Evolutionary conservation across 2,329 filamentous ascomycete species (phyloP).

Genomic region (Aureobasidium sp.): DNA sequence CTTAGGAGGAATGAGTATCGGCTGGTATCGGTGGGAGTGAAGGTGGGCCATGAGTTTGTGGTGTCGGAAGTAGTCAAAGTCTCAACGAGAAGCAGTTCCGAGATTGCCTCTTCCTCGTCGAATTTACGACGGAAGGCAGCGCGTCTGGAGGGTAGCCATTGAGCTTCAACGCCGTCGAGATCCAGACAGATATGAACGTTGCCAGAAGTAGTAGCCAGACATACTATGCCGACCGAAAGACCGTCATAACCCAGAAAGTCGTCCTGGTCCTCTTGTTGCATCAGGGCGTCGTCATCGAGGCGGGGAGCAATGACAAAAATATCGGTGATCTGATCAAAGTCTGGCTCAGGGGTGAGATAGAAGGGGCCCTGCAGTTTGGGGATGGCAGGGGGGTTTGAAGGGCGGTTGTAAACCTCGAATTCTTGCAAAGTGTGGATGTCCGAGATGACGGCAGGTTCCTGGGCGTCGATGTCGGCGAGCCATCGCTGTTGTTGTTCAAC

Average conservation of each 20-base stretch:
- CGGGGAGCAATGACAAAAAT: constrained; percentile 52
- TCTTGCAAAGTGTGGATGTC: constrained; percentile 36
- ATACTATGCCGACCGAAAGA: constrained; percentile 51
- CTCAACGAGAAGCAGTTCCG: constrained; percentile 34
- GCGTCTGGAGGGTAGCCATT: constrained; percentile 50
- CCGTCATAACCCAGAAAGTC: constrained; percentile 41
- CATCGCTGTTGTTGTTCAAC: constrained; percentile 52
- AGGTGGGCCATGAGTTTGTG: constrained; percentile 42
- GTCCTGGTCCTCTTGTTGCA: constrained; percentile 45
- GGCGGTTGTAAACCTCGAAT: constrained; percentile 51
- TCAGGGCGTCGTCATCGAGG: constrained; percentile 46
- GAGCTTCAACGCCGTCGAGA: constrained; percentile 54
- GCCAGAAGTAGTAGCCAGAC: constrained; percentile 49
- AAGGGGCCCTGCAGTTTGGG: constrained; percentile 59
- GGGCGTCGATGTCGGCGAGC: constrained; percentile 50
- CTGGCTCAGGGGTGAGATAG: constrained; percentile 43
- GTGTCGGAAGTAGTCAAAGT: constrained; percentile 29
- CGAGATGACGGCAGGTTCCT: constrained; percentile 41
- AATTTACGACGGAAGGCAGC: background rate
- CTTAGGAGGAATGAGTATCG: constrained; percentile 55
- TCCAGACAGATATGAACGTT: constrained; percentile 55
- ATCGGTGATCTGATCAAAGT: constrained; percentile 54
- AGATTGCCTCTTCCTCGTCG: constrained; percentile 22
- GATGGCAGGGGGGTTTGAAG: constrained; percentile 47
- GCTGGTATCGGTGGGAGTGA: constrained; percentile 45